These are phyloP conservation scores for Candida dajiaensis DNA, from an alignment of 805 yeast species.

Conservation along the genomic window DNA sequence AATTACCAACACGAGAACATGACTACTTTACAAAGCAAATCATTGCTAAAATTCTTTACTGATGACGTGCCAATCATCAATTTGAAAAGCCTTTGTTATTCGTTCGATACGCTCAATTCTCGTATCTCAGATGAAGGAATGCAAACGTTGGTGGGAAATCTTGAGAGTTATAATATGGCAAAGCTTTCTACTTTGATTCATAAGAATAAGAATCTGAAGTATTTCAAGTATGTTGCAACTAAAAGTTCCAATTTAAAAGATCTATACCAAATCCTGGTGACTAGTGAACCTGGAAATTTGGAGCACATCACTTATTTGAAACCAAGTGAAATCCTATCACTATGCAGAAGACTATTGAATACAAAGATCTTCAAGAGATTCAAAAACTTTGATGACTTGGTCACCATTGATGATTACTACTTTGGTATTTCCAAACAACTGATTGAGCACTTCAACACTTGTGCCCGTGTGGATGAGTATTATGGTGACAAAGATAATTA, in stretches of 20 bases:
- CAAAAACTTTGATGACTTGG: conserved; percentile 5
- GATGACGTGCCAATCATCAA: not conserved
- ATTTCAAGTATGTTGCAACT: not conserved
- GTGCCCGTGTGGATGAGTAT: conserved; percentile 11
- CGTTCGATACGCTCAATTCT: not conserved
- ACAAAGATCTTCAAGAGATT: conserved; percentile 9
- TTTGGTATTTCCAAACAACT: conserved; percentile 12
- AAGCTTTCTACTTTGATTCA: not conserved
- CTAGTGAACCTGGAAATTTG: not conserved
- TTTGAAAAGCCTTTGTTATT: not conserved
- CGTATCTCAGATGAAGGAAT: not conserved
- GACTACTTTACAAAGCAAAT: not conserved
- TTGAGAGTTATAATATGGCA: not conserved
- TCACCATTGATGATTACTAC: conserved; percentile 15
- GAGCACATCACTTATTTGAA: not conserved
- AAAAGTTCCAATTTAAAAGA: not conserved
- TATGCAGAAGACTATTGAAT: conserved; percentile 8
- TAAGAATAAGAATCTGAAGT: not conserved
- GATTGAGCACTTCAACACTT: conserved; percentile 13
- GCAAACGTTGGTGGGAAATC: not conserved
- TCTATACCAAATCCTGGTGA: not conserved
- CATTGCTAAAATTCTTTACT: not conserved
- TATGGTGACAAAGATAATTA: not conserved
- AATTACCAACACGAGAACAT: not conserved
- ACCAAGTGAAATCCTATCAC: conserved; percentile 3